Base-by-base conservation (phyloP, 768 basidiomycete genomes). In the Stropharia rugosoannulata region DNA sequence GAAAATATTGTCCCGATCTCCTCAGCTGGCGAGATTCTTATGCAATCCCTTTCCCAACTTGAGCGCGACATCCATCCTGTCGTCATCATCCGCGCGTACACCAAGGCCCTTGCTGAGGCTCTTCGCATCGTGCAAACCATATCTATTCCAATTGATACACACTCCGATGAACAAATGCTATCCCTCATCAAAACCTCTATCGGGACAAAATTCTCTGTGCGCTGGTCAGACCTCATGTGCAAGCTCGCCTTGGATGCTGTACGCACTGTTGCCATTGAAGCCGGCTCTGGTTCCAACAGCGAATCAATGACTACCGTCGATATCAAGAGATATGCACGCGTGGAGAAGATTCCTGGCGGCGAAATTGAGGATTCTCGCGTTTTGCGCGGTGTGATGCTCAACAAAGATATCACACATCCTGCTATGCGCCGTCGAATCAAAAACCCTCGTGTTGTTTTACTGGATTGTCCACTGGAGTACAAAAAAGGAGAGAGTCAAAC, bases 401-500 rank as follows among this genome's bases (percentile, higher is more conserved):
- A 98, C 84, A 98, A 99, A 80, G 97, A 98, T 68, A 90, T 99
- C 64, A 97, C 94, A 0, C 97, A 98, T 72, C 95, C 97, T 9
- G 87, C 91, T 62, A 99, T 98, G 97, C 78, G 96, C 52, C 72
- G 97, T 54, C 78, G 93, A 61, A 98, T 98, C 69, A 82, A 79
- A 58, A 90, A 93, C 61, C 97, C 96, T 3, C 75, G 95, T 11
- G 90, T 99, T 47, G 75, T 98, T 19, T 73, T 98, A 39, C 75
- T 98, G 39, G 95, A 97, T 70, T 98, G 95, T 70, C 95, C 95
- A 9, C 74, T 98, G 54, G 96, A 98, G 75, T 98, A 99, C 77
- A 99, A 98, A 77, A 98, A 98, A 79, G 96, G 96, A 25, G 97
- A 98, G 77, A 86, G 82, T 54, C 97, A 99, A 74, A 98, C 97